These are phyloP conservation scores for Myrica gale DNA, from an alignment of 306 rosid genomes.

Conservation along the genomic window DNA sequence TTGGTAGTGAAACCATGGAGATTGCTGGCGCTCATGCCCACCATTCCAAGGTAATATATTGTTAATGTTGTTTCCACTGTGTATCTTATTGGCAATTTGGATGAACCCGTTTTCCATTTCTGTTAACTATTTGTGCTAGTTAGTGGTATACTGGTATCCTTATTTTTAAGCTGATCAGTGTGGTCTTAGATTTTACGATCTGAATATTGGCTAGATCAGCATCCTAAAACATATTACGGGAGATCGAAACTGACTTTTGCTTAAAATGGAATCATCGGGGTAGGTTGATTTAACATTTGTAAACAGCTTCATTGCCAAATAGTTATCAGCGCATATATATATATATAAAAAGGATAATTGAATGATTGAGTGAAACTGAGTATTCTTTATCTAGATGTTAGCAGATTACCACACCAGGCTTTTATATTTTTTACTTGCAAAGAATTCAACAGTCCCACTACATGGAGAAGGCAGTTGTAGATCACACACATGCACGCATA, in stretches of 20 bases:
- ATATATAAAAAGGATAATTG: not conserved
- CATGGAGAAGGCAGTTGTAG: not conserved
- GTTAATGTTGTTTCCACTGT: not conserved
- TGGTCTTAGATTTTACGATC: not conserved
- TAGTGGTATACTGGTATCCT: not conserved
- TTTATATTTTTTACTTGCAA: not conserved
- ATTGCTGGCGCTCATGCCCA: conserved; percentile 59
- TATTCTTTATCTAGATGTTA: not conserved
- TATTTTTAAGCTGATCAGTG: not conserved
- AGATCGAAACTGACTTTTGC: not conserved
- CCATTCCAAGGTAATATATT: conserved; percentile 44
- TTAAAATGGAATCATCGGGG: no score
- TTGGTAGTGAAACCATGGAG: conserved; percentile 91
- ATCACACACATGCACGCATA: not conserved
- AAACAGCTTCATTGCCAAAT: no score
- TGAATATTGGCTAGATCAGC: not conserved
- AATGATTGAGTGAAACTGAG: not conserved
- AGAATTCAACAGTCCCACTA: not conserved
- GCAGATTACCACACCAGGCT: not conserved
- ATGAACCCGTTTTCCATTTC: not conserved
- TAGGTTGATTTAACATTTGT: no score
- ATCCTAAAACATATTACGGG: not conserved
- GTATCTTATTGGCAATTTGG: not conserved
- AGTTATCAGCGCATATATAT: no score
- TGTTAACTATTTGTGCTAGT: not conserved